phyloP scores from a whole-genome alignment of 805 yeast genomes.

The Candida chauliodis region DNA sequence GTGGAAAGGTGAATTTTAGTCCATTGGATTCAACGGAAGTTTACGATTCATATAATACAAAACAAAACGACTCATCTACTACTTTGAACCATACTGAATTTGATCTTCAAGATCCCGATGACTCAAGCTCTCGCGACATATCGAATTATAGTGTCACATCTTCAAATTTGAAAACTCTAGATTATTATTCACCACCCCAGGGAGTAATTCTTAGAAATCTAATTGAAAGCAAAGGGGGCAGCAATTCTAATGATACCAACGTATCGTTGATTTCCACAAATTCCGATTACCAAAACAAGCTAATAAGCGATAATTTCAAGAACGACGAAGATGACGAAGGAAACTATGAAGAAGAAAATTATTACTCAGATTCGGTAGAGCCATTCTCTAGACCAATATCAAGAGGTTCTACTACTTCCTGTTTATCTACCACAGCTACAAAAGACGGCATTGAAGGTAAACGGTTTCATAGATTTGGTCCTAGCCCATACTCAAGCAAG shows the following conservation, averaged over 20 bases:
- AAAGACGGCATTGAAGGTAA: conserved; percentile 73
- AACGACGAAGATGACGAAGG: background rate
- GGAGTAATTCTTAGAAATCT: background rate
- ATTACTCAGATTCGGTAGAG: conserved; percentile 14
- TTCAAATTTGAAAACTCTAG: conserved; percentile 15
- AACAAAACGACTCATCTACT: background rate
- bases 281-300: conserved; percentile 21
- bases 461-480: conserved; percentile 44
- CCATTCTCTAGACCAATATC: conserved; percentile 54
- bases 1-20: conserved; percentile 29
- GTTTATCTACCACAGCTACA: conserved; percentile 69
- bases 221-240: background rate
- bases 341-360: conserved; percentile 1
- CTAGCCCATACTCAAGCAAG: conserved; percentile 32
- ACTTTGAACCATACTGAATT: background rate
- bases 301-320: no score
- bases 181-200: conserved; percentile 1
- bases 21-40: background rate
- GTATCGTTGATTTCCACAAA: conserved; percentile 22
- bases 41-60: background rate
- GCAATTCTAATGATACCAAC: conserved; percentile 16
- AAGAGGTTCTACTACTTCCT: conserved; percentile 59
- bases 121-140: conserved; percentile 5
- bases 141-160: conserved; percentile 16
- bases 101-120: background rate